phyloP scores from a whole-genome alignment of 371 early-diverging fungal genomes.

The Mortierella sp. region DNA sequence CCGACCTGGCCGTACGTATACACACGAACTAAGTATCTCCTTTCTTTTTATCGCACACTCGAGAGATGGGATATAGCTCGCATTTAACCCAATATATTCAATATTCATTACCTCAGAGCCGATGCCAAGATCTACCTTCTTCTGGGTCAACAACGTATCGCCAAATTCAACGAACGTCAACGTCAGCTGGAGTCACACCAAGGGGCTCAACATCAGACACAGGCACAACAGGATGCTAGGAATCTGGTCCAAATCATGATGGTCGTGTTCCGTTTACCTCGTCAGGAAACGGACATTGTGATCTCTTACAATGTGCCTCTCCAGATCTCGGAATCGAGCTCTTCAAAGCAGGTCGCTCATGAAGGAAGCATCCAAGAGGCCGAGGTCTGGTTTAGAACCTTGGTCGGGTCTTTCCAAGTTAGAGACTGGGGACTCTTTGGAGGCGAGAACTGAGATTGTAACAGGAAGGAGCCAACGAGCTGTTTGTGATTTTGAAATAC shows the following conservation, averaged over 20 bases:
- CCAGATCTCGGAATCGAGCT: slow-evolving; percentile 55
- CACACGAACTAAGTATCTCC: neutral
- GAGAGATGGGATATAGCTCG: neutral
- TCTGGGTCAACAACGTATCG: slow-evolving; percentile 70
- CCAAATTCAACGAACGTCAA: slow-evolving; percentile 76
- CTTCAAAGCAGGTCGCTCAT: slow-evolving; percentile 49
- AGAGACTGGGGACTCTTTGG: slow-evolving; percentile 74
- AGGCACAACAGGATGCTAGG: slow-evolving; percentile 47
- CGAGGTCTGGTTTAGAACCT: slow-evolving; percentile 58
- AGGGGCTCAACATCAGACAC: neutral
- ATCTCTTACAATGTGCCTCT: slow-evolving; percentile 79
- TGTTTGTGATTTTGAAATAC: too few relatives aligned
- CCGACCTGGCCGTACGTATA: slow-evolving; percentile 68
- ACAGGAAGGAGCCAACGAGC: neutral
- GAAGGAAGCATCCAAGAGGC: slow-evolving; percentile 53
- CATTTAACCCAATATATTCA: neutral
- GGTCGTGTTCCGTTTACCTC: slow-evolving; percentile 72
- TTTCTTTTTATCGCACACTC: neutral
- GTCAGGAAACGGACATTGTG: slow-evolving; percentile 77
- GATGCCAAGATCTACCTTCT: slow-evolving; percentile 54
- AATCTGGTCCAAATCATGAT: slow-evolving; percentile 76
- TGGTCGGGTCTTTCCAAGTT: slow-evolving; percentile 60
- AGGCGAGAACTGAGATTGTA: neutral
- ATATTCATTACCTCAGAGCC: slow-evolving; percentile 11
- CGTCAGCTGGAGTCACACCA: slow-evolving; percentile 18